Base-by-base conservation (phyloP, 2,329 filamentous ascomycete genomes). In the Penicillium sp. region DNA sequence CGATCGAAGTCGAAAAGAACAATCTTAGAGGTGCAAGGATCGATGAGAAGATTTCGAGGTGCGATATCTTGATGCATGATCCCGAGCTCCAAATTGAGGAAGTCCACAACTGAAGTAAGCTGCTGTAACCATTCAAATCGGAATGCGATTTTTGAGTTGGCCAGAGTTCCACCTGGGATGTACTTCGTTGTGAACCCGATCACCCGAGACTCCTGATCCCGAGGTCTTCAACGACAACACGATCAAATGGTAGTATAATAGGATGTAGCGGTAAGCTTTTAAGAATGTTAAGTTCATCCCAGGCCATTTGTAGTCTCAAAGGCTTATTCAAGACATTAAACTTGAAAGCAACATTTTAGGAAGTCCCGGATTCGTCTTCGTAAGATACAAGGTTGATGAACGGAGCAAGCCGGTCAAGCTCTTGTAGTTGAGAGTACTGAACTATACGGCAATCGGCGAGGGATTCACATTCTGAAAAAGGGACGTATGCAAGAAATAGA, bases 201-300 rank as follows among this genome's bases (percentile, higher is more conserved):
- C 9, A 70, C 55, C 9, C 66, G 62, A 53, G 55, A 63, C 38
- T 67, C 59, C 5, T 49, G n/a, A 31, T 64, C n/a, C n/a, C n/a
- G n/a, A n/a, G n/a, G n/a, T n/a, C 61, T 42, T 66, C 51, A 8
- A 71, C 43, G 16, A 71, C 59, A 44, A 71, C 45, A 16, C 56
- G 55, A 55, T 68, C 56, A 54, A 68, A 60, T 18, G 63, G 62
- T 54, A 70, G 46, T n/a, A 71, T 60, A 61, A 69, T 69, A 22
- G 65, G 62, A 55, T 69, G 61, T 27, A 53, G 47, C 42, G 64
- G 66, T 11, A 71, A 57, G 36, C 31, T 56, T 45, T 58, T 64
- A 22, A 67, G 55, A 36, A 68, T 16, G 27, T 69, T 63, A 4
- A 69, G 29, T 55, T 70, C 64, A 43, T 68, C 51, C 67, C 58